Base-by-base conservation (phyloP, 2,329 filamentous ascomycete genomes). In the Teratosphaeria gauchensis region DNA sequence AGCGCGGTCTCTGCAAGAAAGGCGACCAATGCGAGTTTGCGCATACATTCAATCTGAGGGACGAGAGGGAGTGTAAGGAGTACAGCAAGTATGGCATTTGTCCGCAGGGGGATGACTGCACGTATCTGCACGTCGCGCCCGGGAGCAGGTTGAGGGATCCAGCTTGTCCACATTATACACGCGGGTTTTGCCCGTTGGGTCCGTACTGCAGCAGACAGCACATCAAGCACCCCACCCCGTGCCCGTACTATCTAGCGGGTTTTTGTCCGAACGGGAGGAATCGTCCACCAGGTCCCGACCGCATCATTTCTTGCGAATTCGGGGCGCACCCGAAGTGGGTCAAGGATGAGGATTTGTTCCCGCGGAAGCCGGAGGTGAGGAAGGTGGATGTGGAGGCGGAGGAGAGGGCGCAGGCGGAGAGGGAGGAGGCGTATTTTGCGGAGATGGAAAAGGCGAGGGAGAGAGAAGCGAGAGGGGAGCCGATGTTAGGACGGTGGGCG, bases 61-160 rank as follows among this genome's bases (percentile, higher is more conserved):
- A 94, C 75, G 97, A 97, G 90, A 92, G 94, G 63, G 94, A 97
- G 77, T 99, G 94, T 77, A 95, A 95, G 71, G 95, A 96, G 75
- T 97, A 92, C 76, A 86, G 91, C 59, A 84, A 91, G 61, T 95
- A 94, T 71, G 90, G 90, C 58, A 96, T 95, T 73, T 99, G 94
- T 77, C 90, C 89, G 63, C 96, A 96, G 76, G 94, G 92, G 65
- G 92, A 97, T 74, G 94, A 99, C 76, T 99, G 94, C 71, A 72
- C 71, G 24, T 73, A 72, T 56, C 63, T 73, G 1, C 72, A 74
- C 61, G 66, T 73, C 88, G 91, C 55, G 82, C 90, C 71, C 85
- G 87, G 61, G 86, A 90, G 69, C 78, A 73, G 59, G 64, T 72
- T 61, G 63, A 73, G 60, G 71, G 73, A 90, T 66, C 89, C 85